A percentile compares a stretch with the other conserved stretches of the same genome.
Evolutionary conservation across 2,329 filamentous ascomycete species (phyloP).

Genomic region (Epichloe brachyelytri): DNA sequence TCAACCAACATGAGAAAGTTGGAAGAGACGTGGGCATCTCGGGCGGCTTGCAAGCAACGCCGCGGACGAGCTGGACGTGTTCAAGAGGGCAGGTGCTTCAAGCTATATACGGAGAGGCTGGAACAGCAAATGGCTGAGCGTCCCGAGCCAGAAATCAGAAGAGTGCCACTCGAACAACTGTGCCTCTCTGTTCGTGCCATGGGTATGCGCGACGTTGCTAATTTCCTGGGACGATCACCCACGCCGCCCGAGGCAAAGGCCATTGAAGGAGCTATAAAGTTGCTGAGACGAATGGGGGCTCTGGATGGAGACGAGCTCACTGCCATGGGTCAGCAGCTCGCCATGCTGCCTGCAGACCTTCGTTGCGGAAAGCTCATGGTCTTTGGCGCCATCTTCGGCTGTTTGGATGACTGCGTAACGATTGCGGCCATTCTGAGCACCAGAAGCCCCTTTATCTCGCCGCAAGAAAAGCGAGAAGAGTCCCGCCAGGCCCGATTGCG

Average conservation of each 20-base stretch:
- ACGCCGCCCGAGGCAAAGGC: slow-evolving; percentile 79
- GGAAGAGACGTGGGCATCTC: slow-evolving; percentile 89
- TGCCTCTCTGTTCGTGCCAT: slow-evolving; percentile 92
- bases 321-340: slow-evolving; percentile 81
- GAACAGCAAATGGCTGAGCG: slow-evolving; percentile 79
- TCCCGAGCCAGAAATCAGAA: slow-evolving; percentile 84
- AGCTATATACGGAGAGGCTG: slow-evolving; percentile 78
- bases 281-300: slow-evolving; percentile 77
- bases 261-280: slow-evolving; percentile 69
- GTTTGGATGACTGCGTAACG: slow-evolving; percentile 74
- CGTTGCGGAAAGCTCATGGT: slow-evolving; percentile 91
- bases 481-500: slow-evolving; percentile 61
- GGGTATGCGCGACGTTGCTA: slow-evolving; percentile 71
- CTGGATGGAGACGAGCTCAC: slow-evolving; percentile 78
- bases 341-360: slow-evolving; percentile 87
- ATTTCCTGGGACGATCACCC: slow-evolving; percentile 73
- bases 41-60: slow-evolving; percentile 86
- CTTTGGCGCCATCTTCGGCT: slow-evolving; percentile 87
- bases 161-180: slow-evolving; percentile 86
- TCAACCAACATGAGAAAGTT: slow-evolving; percentile 88
- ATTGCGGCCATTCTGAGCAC: slow-evolving; percentile 89
- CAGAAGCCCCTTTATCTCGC: slow-evolving; percentile 74
- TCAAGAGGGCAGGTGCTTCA: slow-evolving; percentile 82
- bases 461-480: slow-evolving; percentile 69
- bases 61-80: slow-evolving; percentile 90